These are phyloP conservation scores for Basipetospora chlamydospora DNA, from an alignment of 2,329 filamentous ascomycete genomes.

Conservation along the genomic window DNA sequence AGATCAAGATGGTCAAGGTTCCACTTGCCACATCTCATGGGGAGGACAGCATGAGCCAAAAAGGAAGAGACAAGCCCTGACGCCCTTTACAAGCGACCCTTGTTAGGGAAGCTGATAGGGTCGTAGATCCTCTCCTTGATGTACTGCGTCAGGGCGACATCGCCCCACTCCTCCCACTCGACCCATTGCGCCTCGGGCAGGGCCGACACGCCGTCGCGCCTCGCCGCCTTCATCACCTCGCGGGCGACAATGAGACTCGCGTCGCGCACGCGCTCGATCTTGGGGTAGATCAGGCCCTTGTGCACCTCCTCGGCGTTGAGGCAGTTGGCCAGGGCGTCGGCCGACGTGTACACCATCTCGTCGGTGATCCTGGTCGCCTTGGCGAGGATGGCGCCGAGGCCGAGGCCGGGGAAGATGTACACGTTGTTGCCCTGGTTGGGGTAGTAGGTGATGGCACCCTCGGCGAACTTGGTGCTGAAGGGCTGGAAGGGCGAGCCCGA, in stretches of 20 bases:
- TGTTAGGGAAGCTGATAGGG: conserved; percentile 23
- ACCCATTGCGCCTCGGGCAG: conserved; percentile 55
- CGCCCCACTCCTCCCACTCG: conserved; percentile 59
- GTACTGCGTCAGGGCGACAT: conserved; percentile 43
- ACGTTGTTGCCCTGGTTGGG: conserved; percentile 75
- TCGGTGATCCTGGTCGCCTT: conserved; percentile 81
- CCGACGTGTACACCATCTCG: conserved; percentile 93
- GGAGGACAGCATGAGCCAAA: background rate
- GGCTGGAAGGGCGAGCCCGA: conserved; percentile 85
- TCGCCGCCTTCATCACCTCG: conserved; percentile 85
- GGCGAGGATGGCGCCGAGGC: conserved; percentile 80
- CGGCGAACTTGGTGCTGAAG: conserved; percentile 44
- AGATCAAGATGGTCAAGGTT: background rate
- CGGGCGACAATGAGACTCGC: conserved; percentile 76
- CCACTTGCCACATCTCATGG: background rate
- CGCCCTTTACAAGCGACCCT: conserved; percentile 3
- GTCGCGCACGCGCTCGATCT: conserved; percentile 80
- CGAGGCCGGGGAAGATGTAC: conserved; percentile 95
- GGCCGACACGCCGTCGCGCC: conserved; percentile 61
- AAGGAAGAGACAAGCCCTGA: no score
- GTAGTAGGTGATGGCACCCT: conserved; percentile 50
- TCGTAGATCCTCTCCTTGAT: conserved; percentile 49
- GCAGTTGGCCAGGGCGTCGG: conserved; percentile 62
- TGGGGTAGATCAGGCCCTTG: conserved; percentile 77
- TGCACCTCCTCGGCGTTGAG: conserved; percentile 71